Conservation (phyloP, 768 basidiomycete species). For the Dioszegia hungarica region DNA sequence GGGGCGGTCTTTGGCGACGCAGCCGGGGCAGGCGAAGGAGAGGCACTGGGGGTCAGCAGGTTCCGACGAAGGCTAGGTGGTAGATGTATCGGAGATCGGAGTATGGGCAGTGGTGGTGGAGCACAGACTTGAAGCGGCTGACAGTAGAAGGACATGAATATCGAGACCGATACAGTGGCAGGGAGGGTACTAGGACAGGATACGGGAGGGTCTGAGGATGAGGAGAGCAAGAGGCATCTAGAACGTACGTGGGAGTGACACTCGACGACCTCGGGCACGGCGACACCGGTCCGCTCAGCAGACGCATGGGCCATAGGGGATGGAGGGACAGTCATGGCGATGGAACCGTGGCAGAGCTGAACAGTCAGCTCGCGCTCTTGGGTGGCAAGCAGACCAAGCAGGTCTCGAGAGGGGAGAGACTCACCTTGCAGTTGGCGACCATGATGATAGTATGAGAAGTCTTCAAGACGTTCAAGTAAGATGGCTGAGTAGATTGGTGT, state of each 20-base stretch:
- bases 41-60: constrained; percentile 16
- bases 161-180: not conserved
- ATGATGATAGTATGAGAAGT: constrained; percentile 4
- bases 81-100: too few species aligned
- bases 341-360: constrained; percentile 29
- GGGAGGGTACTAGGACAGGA: not conserved
- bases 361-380: constrained; percentile 4
- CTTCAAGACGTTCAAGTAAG: not conserved
- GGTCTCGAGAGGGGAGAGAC: too few species aligned
- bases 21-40: constrained; percentile 27
- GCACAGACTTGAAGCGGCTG: too few species aligned
- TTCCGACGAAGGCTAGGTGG: too few species aligned
- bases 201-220: too few species aligned
- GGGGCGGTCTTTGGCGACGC: constrained; percentile 20
- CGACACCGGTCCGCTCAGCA: constrained; percentile 6
- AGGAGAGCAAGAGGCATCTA: not conserved
- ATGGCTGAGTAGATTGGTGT: not conserved
- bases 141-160: not conserved
- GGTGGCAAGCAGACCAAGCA: too few species aligned
- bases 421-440: constrained; percentile 14
- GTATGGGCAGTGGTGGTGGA: too few species aligned
- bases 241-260: constrained; percentile 22
- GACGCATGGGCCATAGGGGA: constrained; percentile 9
- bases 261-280: constrained; percentile 8
- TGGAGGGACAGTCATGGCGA: constrained; percentile 5